A percentile compares a stretch with the other conserved stretches of the same genome.
These are phyloP conservation scores for Populus hybrid DNA, from an alignment of 441 rosid genomes.

Conservation along the genomic window DNA sequence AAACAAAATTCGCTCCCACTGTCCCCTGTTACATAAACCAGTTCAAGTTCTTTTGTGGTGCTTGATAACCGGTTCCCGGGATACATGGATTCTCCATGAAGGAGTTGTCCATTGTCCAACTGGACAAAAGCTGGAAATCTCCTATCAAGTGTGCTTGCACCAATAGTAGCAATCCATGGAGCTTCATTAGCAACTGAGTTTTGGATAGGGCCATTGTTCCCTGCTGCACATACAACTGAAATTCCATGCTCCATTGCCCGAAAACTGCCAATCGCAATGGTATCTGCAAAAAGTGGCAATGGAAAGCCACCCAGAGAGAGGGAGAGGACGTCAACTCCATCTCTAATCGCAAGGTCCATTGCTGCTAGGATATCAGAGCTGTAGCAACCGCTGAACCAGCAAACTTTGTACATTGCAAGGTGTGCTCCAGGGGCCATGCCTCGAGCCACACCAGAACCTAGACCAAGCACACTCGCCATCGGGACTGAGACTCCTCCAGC, in stretches of 20 bases:
- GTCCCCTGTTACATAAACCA: slow-evolving; percentile 64
- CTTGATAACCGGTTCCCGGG: slow-evolving; percentile 44
- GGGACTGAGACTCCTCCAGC: slow-evolving; percentile 65
- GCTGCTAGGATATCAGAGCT: slow-evolving; percentile 82
- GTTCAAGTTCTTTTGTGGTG: slow-evolving; percentile 46
- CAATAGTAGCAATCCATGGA: slow-evolving; percentile 68
- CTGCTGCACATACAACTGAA: slow-evolving; percentile 63
- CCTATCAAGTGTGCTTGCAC: slow-evolving; percentile 67
- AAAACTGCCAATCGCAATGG: slow-evolving; percentile 70
- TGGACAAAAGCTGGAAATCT: slow-evolving; percentile 59
- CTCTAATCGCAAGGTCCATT: slow-evolving; percentile 58
- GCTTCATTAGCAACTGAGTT: slow-evolving; percentile 76
- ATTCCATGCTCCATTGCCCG: slow-evolving; percentile 60
- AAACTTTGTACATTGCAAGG: slow-evolving; percentile 67
- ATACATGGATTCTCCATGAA: slow-evolving; percentile 66
- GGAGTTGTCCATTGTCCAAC: slow-evolving; percentile 51
- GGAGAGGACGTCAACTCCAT: slow-evolving; percentile 71
- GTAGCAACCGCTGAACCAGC: slow-evolving; percentile 75
- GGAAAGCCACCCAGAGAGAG: slow-evolving; percentile 73
- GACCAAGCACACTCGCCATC: slow-evolving; percentile 65
- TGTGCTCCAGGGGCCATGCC: slow-evolving; percentile 82
- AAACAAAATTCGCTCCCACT: slow-evolving; percentile 61
- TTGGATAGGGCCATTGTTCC: slow-evolving; percentile 65
- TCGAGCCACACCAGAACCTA: slow-evolving; percentile 65
- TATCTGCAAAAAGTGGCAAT: slow-evolving; percentile 63